phyloP scores from a whole-genome alignment of 1,139 yeast species.

The Protomyces arabidopsidicola region DNA sequence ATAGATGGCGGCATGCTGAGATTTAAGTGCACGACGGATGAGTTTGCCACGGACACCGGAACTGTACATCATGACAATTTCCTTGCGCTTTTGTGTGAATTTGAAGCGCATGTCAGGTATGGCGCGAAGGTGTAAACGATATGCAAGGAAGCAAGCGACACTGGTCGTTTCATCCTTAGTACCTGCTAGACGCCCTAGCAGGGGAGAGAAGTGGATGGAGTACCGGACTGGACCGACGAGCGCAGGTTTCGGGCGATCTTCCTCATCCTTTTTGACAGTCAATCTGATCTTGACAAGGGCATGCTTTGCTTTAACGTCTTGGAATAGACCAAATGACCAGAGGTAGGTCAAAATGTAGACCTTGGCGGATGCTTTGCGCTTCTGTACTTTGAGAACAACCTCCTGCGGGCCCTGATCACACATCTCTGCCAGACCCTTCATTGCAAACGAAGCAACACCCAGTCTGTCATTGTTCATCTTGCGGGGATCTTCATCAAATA shows the following conservation, averaged over 20 bases:
- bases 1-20: conserved; percentile 23
- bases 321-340: conserved; percentile 1
- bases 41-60: conserved; percentile 14
- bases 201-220: conserved; percentile 18
- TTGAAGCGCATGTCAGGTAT: conserved; percentile 21
- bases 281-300: conserved; percentile 6
- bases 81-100: conserved; percentile 10
- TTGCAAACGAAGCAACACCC: conserved; percentile 4
- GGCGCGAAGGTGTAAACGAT: conserved; percentile 20
- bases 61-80: conserved; percentile 22
- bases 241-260: not conserved
- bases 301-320: conserved; percentile 2
- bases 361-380: conserved; percentile 14
- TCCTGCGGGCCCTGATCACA: conserved; percentile 4
- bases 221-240: conserved; percentile 18
- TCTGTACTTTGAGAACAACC: conserved; percentile 17
- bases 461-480: conserved; percentile 18
- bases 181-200: conserved; percentile 17
- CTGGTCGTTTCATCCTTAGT: conserved; percentile 5
- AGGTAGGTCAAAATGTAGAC: conserved; percentile 7
- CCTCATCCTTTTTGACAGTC: conserved; percentile 1
- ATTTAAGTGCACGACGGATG: conserved; percentile 16
- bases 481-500: conserved; percentile 24
- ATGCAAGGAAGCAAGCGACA: conserved; percentile 16
- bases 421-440: conserved; percentile 2